Conservation (phyloP, 352 stramenopile species). For the Phytophthora podocarpi region DNA sequence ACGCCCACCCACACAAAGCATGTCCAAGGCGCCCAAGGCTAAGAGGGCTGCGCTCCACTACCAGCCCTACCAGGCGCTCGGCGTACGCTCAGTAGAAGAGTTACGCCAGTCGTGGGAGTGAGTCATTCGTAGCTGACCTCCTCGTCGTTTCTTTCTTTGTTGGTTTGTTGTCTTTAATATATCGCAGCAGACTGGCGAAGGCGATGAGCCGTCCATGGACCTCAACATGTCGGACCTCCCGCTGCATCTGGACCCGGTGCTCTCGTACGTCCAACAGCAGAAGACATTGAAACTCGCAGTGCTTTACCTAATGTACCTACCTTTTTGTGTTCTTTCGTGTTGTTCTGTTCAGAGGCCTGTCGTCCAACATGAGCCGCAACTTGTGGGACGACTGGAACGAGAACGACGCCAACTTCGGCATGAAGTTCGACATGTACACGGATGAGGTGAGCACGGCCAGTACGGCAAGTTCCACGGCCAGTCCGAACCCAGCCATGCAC, state of each 20-base stretch:
- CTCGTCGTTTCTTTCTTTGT: background rate
- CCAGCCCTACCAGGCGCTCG: conserved; percentile 75
- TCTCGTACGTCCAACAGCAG: conserved; percentile 56
- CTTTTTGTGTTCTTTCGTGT: conserved; percentile 1
- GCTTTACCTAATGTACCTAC: conserved; percentile 2
- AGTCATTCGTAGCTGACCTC: background rate
- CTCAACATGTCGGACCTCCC: conserved; percentile 57
- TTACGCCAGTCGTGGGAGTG: no score
- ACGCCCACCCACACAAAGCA: no score
- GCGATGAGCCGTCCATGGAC: conserved; percentile 44
- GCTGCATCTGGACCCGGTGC: conserved; percentile 70
- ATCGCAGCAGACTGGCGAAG: conserved; percentile 27
- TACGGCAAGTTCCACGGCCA: conserved; percentile 31
- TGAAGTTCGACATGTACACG: conserved; percentile 78
- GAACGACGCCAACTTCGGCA: conserved; percentile 62
- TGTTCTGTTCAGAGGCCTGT: conserved; percentile 57
- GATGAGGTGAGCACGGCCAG: conserved; percentile 44
- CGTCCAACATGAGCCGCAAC: conserved; percentile 84
- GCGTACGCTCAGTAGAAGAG: no score
- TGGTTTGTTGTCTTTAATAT: background rate
- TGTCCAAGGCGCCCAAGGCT: conserved; percentile 83
- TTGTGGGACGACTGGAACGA: conserved; percentile 91
- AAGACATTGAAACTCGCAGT: no score
- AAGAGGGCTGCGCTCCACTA: conserved; percentile 80
- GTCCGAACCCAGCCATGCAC: conserved; percentile 30